A percentile compares a stretch with the other conserved stretches of the same genome.
These are phyloP conservation scores for Leishmania arabica DNA, from an alignment of 208 protist species.

Conservation along the genomic window DNA sequence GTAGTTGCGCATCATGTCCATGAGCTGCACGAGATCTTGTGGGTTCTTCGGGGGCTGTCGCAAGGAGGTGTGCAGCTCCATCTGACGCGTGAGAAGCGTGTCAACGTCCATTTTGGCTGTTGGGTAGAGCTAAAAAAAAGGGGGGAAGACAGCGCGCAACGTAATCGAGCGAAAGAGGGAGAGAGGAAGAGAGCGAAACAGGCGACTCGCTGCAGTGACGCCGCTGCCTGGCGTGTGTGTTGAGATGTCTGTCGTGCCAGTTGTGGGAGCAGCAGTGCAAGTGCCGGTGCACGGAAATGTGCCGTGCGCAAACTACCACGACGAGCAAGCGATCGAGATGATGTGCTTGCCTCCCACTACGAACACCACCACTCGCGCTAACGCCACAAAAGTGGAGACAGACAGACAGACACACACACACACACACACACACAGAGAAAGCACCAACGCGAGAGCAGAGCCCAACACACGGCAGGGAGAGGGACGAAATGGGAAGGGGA, in stretches of 20 bases:
- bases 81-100: conserved; percentile 82
- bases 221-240: neutral
- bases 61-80: conserved; percentile 86
- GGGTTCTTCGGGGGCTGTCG: conserved; percentile 70
- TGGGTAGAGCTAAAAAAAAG: neutral
- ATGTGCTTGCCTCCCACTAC: neutral
- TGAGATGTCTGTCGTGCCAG: neutral
- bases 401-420: neutral
- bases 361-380: too few species aligned
- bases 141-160: neutral
- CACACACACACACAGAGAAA: neutral
- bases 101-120: conserved; percentile 54
- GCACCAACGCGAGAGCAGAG: neutral
- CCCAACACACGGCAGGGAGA: neutral
- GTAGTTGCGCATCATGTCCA: conserved; percentile 64
- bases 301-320: neutral
- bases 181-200: neutral
- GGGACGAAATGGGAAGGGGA: neutral
- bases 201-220: neutral
- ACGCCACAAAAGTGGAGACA: neutral
- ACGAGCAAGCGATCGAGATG: neutral
- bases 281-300: neutral
- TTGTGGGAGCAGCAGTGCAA: neutral
- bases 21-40: conserved; percentile 61
- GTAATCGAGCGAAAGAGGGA: neutral